phyloP scores from a whole-genome alignment of 768 basidiomycete genomes.

The Paxillus ammoniavirescens region DNA sequence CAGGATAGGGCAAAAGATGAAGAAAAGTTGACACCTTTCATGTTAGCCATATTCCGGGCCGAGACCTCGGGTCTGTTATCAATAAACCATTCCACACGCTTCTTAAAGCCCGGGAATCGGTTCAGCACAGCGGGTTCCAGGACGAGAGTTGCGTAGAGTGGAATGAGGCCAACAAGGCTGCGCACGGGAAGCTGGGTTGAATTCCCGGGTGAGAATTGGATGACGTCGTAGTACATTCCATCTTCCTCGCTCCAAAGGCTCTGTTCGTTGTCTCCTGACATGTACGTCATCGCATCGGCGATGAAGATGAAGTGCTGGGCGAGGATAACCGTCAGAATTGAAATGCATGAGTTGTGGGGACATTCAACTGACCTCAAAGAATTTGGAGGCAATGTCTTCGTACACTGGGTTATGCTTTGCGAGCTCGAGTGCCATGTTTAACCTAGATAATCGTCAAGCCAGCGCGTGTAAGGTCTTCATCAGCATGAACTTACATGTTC shows the following conservation, averaged over 20 bases:
- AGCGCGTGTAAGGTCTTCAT: background rate
- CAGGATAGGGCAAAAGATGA: background rate
- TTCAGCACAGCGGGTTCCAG: slow-evolving; percentile 88
- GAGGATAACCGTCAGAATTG: slow-evolving; percentile 11
- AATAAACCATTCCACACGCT: slow-evolving; percentile 98
- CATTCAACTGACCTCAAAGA: slow-evolving; percentile 65
- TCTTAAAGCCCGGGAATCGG: slow-evolving; percentile 96
- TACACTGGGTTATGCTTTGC: slow-evolving; percentile 98
- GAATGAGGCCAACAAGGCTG: slow-evolving; percentile 96
- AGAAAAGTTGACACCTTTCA: slow-evolving; percentile 59
- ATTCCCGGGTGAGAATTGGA: slow-evolving; percentile 78
- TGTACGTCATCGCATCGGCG: slow-evolving; percentile 96
- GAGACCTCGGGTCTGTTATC: slow-evolving; percentile 89
- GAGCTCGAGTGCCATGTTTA: slow-evolving; percentile 95
- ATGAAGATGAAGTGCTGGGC: slow-evolving; percentile 94
- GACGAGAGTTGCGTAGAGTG: slow-evolving; percentile 91
- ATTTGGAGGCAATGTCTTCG: slow-evolving; percentile 99
- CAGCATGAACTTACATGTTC: slow-evolving; percentile 68
- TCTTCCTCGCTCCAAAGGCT: slow-evolving; percentile 96
- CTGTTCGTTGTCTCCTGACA: slow-evolving; percentile 69
- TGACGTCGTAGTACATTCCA: slow-evolving; percentile 98
- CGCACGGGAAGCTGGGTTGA: slow-evolving; percentile 91
- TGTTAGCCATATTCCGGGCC: slow-evolving; percentile 92
- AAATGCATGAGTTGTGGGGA: slow-evolving; percentile 2
- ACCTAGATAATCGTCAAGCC: slow-evolving; percentile 43